Conservation (phyloP, 2,329 filamentous ascomycete genomes). For the Apiospora marii region DNA sequence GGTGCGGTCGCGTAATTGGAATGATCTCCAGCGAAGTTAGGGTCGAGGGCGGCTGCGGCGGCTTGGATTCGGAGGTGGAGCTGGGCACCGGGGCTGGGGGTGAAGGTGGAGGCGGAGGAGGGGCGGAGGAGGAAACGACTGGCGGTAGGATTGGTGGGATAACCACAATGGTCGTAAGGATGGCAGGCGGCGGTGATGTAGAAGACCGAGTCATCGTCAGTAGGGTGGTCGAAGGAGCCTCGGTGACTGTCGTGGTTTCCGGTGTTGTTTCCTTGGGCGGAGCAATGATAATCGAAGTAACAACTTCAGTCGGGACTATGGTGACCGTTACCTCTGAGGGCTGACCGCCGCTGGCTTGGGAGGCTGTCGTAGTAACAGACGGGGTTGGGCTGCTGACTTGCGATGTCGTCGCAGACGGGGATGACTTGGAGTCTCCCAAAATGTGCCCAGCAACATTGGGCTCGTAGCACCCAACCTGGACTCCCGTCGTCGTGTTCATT, state of each 20-base stretch:
- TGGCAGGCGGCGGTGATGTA: conserved; percentile 24
- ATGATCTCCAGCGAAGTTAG: conserved; percentile 24
- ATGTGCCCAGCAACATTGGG: conserved; percentile 49
- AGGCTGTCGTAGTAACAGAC: neutral
- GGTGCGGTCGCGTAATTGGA: conserved; percentile 8
- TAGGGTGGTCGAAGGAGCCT: conserved; percentile 32
- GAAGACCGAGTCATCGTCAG: conserved; percentile 33
- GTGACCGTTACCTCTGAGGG: conserved; percentile 21
- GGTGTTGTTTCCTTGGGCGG: conserved; percentile 21
- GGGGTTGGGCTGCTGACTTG: neutral
- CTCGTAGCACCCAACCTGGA: conserved; percentile 57
- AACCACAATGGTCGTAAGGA: conserved; percentile 29
- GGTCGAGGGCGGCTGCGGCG: conserved; percentile 9
- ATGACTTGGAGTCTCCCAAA: conserved; percentile 43
- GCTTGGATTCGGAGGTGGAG: conserved; percentile 2
- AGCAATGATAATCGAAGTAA: neutral
- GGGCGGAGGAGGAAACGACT: conserved; percentile 29
- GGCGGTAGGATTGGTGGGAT: conserved; percentile 26
- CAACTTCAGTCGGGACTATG: conserved; percentile 1
- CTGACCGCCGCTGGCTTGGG: conserved; percentile 1
- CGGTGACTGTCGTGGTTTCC: conserved; percentile 29
- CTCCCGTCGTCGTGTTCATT: conserved; percentile 56
- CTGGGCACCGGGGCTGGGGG: conserved; percentile 5
- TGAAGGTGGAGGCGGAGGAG: conserved; percentile 25
- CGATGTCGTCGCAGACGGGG: neutral